Conservation (phyloP, 331 rosid genomes). For the Malus hybrid region DNA sequence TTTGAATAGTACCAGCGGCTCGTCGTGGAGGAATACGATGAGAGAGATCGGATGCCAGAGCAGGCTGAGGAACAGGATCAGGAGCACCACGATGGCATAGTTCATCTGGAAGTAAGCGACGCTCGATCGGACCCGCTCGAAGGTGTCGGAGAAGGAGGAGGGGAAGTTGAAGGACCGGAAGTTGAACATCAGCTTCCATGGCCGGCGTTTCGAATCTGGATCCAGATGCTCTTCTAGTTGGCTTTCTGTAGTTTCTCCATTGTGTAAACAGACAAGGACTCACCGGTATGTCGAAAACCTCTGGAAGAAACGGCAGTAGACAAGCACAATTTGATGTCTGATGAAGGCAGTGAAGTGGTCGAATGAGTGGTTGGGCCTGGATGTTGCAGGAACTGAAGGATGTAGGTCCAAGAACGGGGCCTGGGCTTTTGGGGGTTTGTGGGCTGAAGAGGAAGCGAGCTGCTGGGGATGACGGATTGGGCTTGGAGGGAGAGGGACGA, state of each 20-base stretch:
- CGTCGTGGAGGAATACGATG: constrained; percentile 75
- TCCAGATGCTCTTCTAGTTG: not conserved
- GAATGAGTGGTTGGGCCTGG: no score
- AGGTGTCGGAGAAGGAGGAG: constrained; percentile 12
- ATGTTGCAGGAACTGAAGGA: no score
- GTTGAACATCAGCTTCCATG: constrained; percentile 63
- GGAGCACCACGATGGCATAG: constrained; percentile 45
- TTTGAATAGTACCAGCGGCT: constrained; percentile 42
- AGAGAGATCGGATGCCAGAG: constrained; percentile 85
- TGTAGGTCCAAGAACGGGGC: no score
- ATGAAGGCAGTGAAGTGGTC: not conserved
- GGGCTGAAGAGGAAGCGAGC: no score
- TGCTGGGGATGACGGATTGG: no score
- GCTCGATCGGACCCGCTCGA: constrained; percentile 30
- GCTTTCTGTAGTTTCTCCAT: constrained; percentile 41
- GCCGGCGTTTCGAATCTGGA: constrained; percentile 27
- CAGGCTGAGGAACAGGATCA: constrained; percentile 57
- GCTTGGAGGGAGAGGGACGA: no score
- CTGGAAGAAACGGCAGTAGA: constrained; percentile 27
- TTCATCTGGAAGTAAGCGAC: constrained; percentile 53
- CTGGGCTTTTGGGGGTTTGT: no score
- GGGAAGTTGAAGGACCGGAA: constrained; percentile 33
- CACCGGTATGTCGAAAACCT: constrained; percentile 44
- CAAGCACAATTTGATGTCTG: constrained; percentile 21
- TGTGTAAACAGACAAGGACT: constrained; percentile 44